A percentile compares a stretch with the other conserved stretches of the same genome.
Evolutionary conservation across 495 filamentous ascomycete genomes (phyloP).

Genomic region (Trichoderma parareesei): DNA sequence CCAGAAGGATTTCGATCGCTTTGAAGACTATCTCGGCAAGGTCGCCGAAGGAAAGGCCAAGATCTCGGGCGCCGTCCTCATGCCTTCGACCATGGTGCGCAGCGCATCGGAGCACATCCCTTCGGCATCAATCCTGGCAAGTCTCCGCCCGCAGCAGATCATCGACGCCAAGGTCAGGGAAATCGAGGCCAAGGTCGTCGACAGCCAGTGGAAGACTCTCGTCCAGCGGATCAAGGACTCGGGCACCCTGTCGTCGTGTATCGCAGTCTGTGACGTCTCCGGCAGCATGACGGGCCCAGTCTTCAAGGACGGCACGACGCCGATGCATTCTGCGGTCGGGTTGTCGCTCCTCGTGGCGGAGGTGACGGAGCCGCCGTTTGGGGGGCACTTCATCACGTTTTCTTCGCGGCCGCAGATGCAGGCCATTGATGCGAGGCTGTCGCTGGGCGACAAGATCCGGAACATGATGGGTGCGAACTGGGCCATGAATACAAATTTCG

Average conservation of each 20-base stretch:
- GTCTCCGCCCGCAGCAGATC: background rate
- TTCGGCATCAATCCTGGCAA: background rate
- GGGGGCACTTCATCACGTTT: conserved; percentile 40
- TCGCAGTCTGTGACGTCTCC: conserved; percentile 40
- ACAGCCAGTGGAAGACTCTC: conserved; percentile 40
- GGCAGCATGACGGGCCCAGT: conserved; percentile 29
- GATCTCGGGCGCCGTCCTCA: conserved; percentile 38
- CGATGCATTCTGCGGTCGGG: conserved; percentile 38
- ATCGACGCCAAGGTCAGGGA: conserved; percentile 11
- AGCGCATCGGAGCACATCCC: background rate
- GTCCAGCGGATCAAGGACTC: conserved; percentile 39
- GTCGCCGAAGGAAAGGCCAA: conserved; percentile 26
- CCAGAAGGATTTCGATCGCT: conserved; percentile 32
- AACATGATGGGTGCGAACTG: conserved; percentile 19
- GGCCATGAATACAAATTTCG: conserved; percentile 36
- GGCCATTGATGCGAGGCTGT: conserved; percentile 22
- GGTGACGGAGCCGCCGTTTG: conserved; percentile 34
- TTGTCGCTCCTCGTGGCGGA: conserved; percentile 39
- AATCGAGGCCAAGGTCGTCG: conserved; percentile 21
- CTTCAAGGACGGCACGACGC: conserved; percentile 32
- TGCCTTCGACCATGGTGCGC: conserved; percentile 32
- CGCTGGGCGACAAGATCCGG: conserved; percentile 25
- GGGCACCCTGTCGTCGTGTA: conserved; percentile 32
- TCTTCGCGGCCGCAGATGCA: conserved; percentile 22
- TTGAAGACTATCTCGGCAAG: conserved; percentile 30